Evolutionary conservation across 805 yeast genomes (phyloP), one percentile per base, ranked within the genome.

Genomic region (Ogataea nakhonphanomensis): DNA sequence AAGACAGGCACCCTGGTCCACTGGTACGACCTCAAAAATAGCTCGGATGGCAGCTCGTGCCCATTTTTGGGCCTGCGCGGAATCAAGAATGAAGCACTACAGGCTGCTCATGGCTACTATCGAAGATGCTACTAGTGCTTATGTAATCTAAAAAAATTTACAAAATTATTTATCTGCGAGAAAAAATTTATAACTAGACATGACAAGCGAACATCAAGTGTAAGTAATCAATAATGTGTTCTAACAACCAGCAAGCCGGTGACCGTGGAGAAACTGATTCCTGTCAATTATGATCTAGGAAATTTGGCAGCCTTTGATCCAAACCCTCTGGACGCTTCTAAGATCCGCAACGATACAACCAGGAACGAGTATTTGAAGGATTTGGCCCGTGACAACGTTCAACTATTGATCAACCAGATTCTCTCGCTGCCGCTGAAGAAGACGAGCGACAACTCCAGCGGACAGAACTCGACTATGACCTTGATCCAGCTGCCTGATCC

Each of bases 351-450:
- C 53, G 71, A 73, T 13, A 57, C 58, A 28, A 68, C 73, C 31
- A 78, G 76, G 54, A 95, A 89, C 61, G 73, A 67, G 34, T 75
- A 82, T 46, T 66, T 93, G 45, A 70, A 73, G 38, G 66, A 75
- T 5, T 69, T 78, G 13, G 79, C 96, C 26, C 80, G 99, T 68
- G 99, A 91, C 57, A 90, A 93, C 62, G 87, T 86, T 22, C 99
- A 93, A 67, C 73, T 91, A 43, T 71, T 93, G 54, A 79, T 93
- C 55, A 90, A 90, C 66, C 99, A 93, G 68, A 70, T 93, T 20
- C 71, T 93, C 43, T 86, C 95, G 10, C 75, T 89, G 43, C 99
- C 99, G 22, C 77, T 89, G 37, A 86, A 83, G 64, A 79, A 85
- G 40, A 89, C 96, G 9, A 83, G 95, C 71, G 35, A 48, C 38